phyloP scores from a whole-genome alignment of 2,329 filamentous ascomycete species.

The Grosmannia clavigera region DNA sequence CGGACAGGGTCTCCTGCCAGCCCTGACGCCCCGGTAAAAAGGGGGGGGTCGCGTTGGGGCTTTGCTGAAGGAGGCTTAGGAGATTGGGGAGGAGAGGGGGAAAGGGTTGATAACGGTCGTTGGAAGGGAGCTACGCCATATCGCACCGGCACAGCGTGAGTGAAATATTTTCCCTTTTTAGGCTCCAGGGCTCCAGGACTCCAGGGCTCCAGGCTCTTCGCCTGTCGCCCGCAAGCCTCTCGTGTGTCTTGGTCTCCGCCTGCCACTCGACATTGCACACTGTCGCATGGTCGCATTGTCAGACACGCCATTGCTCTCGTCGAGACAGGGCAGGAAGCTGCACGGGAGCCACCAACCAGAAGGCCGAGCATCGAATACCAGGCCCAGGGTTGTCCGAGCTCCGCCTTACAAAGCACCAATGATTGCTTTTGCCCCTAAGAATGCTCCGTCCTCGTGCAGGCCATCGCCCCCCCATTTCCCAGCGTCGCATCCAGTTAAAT shows the following conservation, averaged over 20 bases:
- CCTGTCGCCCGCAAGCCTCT: too few species aligned
- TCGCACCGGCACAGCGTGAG: not conserved
- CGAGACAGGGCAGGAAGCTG: not conserved
- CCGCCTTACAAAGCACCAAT: not conserved
- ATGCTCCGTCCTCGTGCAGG: not conserved
- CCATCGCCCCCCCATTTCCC: not conserved
- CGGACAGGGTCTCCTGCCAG: slow-evolving; percentile 1
- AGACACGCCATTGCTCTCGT: not conserved
- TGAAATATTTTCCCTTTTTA: slow-evolving; percentile 1
- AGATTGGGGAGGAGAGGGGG: not conserved
- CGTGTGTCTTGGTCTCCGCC: too few species aligned
- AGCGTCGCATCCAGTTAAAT: not conserved
- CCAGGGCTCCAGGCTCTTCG: not conserved
- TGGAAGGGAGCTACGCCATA: not conserved
- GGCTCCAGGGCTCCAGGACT: not conserved
- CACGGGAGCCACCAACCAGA: not conserved
- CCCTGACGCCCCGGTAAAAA: not conserved
- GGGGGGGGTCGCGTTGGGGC: not conserved
- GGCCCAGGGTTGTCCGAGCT: not conserved
- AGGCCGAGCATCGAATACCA: not conserved
- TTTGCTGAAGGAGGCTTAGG: slow-evolving; percentile 1
- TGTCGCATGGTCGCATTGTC: not conserved
- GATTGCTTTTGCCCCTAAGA: not conserved
- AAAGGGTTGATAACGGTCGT: not conserved
- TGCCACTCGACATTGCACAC: not conserved